Percentiles rank a stretch among this genome's conserved stretches.
phyloP scores from a whole-genome alignment of 805 yeast genomes.

The Huiozyma naganishii region DNA sequence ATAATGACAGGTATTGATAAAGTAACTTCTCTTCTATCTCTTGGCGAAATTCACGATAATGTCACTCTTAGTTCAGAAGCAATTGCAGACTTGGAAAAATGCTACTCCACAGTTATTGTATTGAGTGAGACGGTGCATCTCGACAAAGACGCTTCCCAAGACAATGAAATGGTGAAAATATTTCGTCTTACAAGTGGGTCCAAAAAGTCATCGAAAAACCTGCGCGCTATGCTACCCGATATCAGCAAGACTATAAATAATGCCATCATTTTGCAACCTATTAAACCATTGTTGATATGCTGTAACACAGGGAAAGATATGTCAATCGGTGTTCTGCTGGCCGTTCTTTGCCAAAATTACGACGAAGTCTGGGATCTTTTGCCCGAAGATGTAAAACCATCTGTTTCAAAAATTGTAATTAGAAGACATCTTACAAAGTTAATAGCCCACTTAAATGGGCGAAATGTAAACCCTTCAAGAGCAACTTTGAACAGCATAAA shows the following conservation, averaged over 20 bases:
- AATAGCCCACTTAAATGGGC: constrained; percentile 27
- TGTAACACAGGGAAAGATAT: constrained; percentile 62
- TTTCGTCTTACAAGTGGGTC: constrained; percentile 28
- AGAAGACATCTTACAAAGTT: constrained; percentile 46
- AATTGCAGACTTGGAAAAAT: constrained; percentile 3
- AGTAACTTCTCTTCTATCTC: constrained; percentile 12
- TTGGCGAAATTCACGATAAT: constrained; percentile 14
- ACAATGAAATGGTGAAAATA: constrained; percentile 8
- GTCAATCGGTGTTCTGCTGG: constrained; percentile 48
- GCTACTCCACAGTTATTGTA: constrained; percentile 11
- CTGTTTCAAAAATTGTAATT: constrained; percentile 40
- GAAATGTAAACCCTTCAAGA: constrained; percentile 64
- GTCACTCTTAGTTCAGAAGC: constrained; percentile 5
- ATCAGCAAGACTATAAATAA: constrained; percentile 4
- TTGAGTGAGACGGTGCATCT: constrained; percentile 9
- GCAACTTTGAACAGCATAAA: constrained; percentile 68
- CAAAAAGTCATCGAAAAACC: constrained; percentile 57
- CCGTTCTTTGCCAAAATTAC: constrained; percentile 39
- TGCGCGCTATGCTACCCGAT: constrained; percentile 38
- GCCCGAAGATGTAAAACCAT: constrained; percentile 1
- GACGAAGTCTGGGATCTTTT: constrained; percentile 31
- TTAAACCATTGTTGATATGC: constrained; percentile 32
- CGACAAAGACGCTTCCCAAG: not conserved
- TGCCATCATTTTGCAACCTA: not conserved
- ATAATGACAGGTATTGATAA: constrained; percentile 9